Conservation (phyloP, 306 rosid species). For the Begonia peltatifolia region DNA sequence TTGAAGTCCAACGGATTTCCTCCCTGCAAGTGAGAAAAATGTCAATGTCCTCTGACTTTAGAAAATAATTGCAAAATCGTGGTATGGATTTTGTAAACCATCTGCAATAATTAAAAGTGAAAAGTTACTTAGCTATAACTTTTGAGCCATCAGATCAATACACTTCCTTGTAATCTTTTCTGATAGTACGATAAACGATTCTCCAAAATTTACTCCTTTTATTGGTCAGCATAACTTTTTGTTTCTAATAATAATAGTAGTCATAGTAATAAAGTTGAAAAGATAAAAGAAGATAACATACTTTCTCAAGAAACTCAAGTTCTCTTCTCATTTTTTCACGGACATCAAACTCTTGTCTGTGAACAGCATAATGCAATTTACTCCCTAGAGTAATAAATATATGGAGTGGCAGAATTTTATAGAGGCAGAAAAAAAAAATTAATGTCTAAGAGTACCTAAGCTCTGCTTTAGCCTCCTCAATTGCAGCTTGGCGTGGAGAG, state of each 20-base stretch:
- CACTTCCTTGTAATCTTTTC: too few relatives aligned
- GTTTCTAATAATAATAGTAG: too few relatives aligned
- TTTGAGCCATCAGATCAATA: too few relatives aligned
- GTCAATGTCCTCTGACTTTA: too few relatives aligned
- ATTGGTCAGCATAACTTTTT: too few relatives aligned
- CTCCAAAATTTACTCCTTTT: too few relatives aligned
- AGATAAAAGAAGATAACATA: conserved; percentile 18
- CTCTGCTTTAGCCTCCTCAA: conserved; percentile 87
- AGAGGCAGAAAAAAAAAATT: background rate
- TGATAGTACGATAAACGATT: too few relatives aligned
- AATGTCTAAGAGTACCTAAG: conserved; percentile 51
- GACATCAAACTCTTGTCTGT: conserved; percentile 82
- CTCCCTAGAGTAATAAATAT: conserved; percentile 1
- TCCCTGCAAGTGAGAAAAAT: conserved; percentile 37
- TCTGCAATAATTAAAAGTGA: too few relatives aligned
- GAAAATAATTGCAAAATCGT: too few relatives aligned
- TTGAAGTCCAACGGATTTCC: conserved; percentile 90
- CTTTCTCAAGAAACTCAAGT: conserved; percentile 95
- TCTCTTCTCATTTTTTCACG: conserved; percentile 93
- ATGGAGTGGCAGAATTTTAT: conserved; percentile 10
- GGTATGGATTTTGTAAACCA: too few relatives aligned
- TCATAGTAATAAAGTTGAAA: conserved; percentile 1
- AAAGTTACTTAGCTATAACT: too few relatives aligned
- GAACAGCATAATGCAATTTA: conserved; percentile 26
- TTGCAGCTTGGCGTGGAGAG: conserved; percentile 79